Conservation (phyloP, 495 filamentous ascomycete species). For the Penicillium bovifimosum region DNA sequence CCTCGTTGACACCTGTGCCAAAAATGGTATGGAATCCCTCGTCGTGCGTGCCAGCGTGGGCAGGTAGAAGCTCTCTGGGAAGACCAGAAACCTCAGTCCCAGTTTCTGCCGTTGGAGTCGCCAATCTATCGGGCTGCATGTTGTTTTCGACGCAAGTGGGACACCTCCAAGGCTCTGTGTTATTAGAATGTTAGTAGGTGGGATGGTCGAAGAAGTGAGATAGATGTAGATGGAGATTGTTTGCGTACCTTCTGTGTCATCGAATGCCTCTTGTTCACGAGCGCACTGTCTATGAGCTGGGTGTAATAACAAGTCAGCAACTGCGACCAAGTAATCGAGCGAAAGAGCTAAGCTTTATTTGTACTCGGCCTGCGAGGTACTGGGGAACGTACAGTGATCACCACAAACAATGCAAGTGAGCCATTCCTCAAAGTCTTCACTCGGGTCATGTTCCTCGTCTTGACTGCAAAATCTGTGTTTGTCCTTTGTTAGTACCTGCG, state of each 20-base stretch:
- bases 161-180: conserved; percentile 69
- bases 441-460: conserved; percentile 81
- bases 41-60: conserved; percentile 61
- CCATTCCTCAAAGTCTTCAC: conserved; percentile 81
- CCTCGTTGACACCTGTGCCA: conserved; percentile 67
- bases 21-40: conserved; percentile 85
- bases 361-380: conserved; percentile 21
- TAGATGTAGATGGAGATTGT: neutral
- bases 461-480: conserved; percentile 66
- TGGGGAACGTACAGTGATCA: conserved; percentile 71
- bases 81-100: conserved; percentile 48
- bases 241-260: conserved; percentile 58
- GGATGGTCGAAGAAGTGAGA: neutral
- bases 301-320: conserved; percentile 33
- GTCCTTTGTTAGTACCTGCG: conserved; percentile 17
- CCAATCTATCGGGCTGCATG: conserved; percentile 44
- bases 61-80: conserved; percentile 69
- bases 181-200: conserved; percentile 21
- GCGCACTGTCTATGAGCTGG: conserved; percentile 90
- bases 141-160: conserved; percentile 66
- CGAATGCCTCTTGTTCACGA: conserved; percentile 67
- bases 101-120: conserved; percentile 37
- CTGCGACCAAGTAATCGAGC: conserved; percentile 20
- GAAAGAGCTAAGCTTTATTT: conserved; percentile 21
- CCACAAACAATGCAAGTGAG: conserved; percentile 75